Evolutionary conservation across 2,329 filamentous ascomycete genomes (phyloP).

Genomic region (Graphilbum fragrans): DNA sequence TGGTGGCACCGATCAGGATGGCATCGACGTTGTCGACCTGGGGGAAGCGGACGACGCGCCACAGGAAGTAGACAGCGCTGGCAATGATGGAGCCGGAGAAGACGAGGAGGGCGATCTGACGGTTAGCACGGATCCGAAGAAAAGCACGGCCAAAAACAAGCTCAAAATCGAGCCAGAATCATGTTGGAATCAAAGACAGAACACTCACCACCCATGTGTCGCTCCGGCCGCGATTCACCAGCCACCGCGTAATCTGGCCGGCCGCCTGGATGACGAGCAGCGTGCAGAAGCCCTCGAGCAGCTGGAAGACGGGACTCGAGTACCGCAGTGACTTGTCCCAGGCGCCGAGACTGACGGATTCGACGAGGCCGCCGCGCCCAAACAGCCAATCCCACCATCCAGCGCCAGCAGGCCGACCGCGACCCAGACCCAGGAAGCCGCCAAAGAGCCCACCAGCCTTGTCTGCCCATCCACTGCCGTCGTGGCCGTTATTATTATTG

Average conservation of each 20-base stretch:
- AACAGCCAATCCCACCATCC: slow-evolving; percentile 76
- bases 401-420: slow-evolving; percentile 30
- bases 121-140: neutral
- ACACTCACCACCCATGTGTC: slow-evolving; percentile 87
- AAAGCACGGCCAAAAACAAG: slow-evolving; percentile 1
- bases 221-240: slow-evolving; percentile 84
- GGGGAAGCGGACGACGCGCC: slow-evolving; percentile 87
- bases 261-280: slow-evolving; percentile 89
- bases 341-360: slow-evolving; percentile 66
- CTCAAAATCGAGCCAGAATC: neutral
- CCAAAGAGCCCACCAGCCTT: neutral
- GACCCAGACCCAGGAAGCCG: neutral
- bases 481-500: neutral
- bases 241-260: slow-evolving; percentile 87
- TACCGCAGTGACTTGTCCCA: slow-evolving; percentile 87
- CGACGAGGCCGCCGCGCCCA: slow-evolving; percentile 70
- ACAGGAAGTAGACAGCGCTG: slow-evolving; percentile 90
- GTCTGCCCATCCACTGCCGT: neutral
- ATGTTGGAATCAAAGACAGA: neutral
- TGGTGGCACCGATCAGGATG: slow-evolving; percentile 79
- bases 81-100: slow-evolving; percentile 85
- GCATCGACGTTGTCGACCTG: slow-evolving; percentile 88
- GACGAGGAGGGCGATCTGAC: slow-evolving; percentile 73
- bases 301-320: slow-evolving; percentile 87
- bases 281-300: slow-evolving; percentile 93